A percentile compares a stretch with the other conserved stretches of the same genome.
phyloP scores from a whole-genome alignment of 1,284 basidiomycete species.

The Austropuccinia psidii region DNA sequence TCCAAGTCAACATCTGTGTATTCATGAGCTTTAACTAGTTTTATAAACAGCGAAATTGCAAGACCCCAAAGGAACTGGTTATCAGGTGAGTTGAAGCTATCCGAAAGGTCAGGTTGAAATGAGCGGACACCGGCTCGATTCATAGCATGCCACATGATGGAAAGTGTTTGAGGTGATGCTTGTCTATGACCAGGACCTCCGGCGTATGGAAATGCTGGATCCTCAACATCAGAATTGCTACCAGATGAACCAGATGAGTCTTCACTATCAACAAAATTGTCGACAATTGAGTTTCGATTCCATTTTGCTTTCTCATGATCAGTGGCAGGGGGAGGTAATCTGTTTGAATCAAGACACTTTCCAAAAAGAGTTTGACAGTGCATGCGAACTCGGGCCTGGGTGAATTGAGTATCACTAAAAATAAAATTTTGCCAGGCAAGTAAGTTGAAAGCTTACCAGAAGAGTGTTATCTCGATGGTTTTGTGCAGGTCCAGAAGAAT shows the following conservation, averaged over 20 bases:
- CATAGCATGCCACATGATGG: conserved; percentile 25
- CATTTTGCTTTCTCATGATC: conserved; percentile 9
- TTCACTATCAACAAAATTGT: neutral
- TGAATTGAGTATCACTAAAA: neutral
- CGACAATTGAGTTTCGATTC: neutral
- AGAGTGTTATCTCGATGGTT: neutral
- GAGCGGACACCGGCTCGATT: neutral
- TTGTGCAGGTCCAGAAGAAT: neutral
- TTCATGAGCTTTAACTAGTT: conserved; percentile 1
- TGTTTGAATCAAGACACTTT: neutral
- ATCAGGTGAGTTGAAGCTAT: neutral
- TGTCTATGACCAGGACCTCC: conserved; percentile 12
- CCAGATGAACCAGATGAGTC: neutral
- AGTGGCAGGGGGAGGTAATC: conserved; percentile 13
- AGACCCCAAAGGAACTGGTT: conserved; percentile 21
- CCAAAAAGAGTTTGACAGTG: conserved; percentile 3
- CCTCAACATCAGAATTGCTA: neutral
- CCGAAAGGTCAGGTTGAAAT: conserved; percentile 15
- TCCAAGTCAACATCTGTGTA: conserved; percentile 8
- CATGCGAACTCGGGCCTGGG: neutral
- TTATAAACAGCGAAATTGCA: neutral
- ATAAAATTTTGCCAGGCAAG: neutral
- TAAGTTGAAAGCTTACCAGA: neutral
- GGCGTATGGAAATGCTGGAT: conserved; percentile 4
- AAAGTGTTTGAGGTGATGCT: neutral